Evolutionary conservation across 2,329 filamentous ascomycete genomes (phyloP).

Genomic region (Aureobasidium sp.): DNA sequence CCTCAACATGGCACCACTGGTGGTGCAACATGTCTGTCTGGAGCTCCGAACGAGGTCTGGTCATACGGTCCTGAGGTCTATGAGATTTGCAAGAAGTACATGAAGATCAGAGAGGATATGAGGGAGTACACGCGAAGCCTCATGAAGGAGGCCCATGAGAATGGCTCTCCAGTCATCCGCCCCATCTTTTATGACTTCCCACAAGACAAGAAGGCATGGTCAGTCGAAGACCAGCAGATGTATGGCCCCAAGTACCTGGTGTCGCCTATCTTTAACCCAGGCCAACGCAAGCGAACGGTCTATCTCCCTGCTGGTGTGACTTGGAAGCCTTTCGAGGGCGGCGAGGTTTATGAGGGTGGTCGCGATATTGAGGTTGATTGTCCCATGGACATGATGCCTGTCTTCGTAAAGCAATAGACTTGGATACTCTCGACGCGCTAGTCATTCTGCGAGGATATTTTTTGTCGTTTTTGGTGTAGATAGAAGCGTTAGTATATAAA

Average conservation of each 20-base stretch:
- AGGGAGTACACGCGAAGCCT: conserved; percentile 49
- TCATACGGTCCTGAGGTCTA: conserved; percentile 55
- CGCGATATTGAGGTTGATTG: conserved; percentile 34
- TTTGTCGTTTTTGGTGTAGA: no score
- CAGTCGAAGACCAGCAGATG: conserved; percentile 55
- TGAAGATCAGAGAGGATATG: conserved; percentile 50
- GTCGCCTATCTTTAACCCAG: conserved; percentile 47
- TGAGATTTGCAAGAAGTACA: conserved; percentile 51
- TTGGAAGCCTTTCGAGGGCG: conserved; percentile 38
- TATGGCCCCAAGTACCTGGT: conserved; percentile 53
- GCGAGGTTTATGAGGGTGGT: conserved; percentile 32
- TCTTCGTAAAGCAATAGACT: conserved; percentile 30
- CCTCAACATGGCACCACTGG: conserved; percentile 32
- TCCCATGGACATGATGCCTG: conserved; percentile 41
- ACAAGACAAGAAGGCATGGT: conserved; percentile 45
- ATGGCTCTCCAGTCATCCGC: conserved; percentile 54
- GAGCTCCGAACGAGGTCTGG: conserved; percentile 57
- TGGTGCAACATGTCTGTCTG: conserved; percentile 33
- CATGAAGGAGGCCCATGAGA: conserved; percentile 53
- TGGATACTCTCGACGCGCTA: neutral
- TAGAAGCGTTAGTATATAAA: neutral
- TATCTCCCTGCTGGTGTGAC: conserved; percentile 45
- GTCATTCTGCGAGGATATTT: neutral
- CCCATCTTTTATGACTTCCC: conserved; percentile 59
- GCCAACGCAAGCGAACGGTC: conserved; percentile 36